phyloP scores from a whole-genome alignment of 352 stramenopile species.

The Phytophthora syringae region DNA sequence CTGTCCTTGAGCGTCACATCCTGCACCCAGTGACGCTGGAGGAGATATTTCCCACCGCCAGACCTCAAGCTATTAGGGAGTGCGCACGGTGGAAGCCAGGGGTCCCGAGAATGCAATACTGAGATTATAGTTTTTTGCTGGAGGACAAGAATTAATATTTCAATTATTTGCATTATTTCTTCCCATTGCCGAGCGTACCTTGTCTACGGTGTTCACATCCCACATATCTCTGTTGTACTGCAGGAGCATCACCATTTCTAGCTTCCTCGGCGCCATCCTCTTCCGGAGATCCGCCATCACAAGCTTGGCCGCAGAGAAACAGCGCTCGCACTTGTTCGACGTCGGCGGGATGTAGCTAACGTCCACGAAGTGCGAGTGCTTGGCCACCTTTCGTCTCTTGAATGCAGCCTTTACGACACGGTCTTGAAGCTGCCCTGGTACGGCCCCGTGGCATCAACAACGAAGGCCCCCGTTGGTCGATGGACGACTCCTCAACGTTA shows the following conservation, averaged over 20 bases:
- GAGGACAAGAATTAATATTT: neutral
- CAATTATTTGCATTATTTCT: constrained; percentile 6
- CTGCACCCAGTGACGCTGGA: too few species aligned
- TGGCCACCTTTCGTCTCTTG: constrained; percentile 7
- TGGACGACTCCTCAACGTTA: neutral
- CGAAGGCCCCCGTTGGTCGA: too few species aligned
- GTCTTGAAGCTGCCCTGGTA: too few species aligned
- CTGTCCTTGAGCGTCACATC: too few species aligned
- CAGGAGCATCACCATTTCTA: neutral
- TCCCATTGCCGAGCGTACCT: neutral
- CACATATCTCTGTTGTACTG: constrained; percentile 1
- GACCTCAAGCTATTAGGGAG: too few species aligned
- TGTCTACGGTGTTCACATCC: too few species aligned
- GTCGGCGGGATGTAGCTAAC: constrained; percentile 6
- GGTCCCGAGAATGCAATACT: constrained; percentile 1
- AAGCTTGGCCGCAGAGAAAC: constrained; percentile 17
- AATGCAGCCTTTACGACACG: constrained; percentile 14
- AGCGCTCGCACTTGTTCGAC: constrained; percentile 32
- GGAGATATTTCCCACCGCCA: too few species aligned
- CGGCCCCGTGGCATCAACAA: too few species aligned
- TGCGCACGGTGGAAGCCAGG: too few species aligned
- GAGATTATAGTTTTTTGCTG: neutral
- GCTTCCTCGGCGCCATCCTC: neutral
- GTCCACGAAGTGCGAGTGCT: neutral
- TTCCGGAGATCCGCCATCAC: constrained; percentile 13